These are phyloP conservation scores for Gonium pectorale DNA, from an alignment of 139 green algal species.

Conservation along the genomic window DNA sequence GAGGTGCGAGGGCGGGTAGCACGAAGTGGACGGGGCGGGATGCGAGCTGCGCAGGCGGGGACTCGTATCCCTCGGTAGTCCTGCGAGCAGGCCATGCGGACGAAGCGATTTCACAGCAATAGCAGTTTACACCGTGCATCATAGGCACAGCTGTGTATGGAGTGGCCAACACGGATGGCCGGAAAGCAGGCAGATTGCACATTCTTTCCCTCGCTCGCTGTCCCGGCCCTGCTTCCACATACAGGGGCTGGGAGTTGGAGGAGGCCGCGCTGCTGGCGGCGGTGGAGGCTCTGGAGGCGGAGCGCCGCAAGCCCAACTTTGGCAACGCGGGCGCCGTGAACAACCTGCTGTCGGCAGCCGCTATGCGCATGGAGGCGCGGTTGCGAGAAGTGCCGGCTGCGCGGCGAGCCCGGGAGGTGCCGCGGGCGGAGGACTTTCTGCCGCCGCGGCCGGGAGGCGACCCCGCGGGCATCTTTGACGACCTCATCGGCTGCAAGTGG, in stretches of 20 bases:
- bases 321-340: constrained; percentile 67
- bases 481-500: constrained; percentile 59
- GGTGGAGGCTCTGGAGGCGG: constrained; percentile 45
- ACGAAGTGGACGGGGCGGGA: too few species aligned
- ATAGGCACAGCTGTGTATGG: too few species aligned
- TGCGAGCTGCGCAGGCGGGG: too few species aligned
- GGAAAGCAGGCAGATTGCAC: too few species aligned
- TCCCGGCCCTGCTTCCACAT: too few species aligned
- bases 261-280: constrained; percentile 40
- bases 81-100: too few species aligned
- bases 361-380: constrained; percentile 46
- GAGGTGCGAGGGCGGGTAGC: background rate
- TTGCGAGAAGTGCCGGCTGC: background rate
- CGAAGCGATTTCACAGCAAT: too few species aligned
- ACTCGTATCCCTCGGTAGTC: too few species aligned
- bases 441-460: constrained; percentile 2
- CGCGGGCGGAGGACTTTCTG: constrained; percentile 52
- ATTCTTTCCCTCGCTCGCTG: too few species aligned
- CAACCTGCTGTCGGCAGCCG: constrained; percentile 57
- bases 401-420: constrained; percentile 27
- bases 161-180: too few species aligned
- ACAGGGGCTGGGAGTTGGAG: constrained; percentile 49
- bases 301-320: constrained; percentile 65
- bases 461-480: constrained; percentile 42
- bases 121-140: too few species aligned